Base-by-base conservation (phyloP, 805 yeast genomes). In the Myxozyma udenii region DNA sequence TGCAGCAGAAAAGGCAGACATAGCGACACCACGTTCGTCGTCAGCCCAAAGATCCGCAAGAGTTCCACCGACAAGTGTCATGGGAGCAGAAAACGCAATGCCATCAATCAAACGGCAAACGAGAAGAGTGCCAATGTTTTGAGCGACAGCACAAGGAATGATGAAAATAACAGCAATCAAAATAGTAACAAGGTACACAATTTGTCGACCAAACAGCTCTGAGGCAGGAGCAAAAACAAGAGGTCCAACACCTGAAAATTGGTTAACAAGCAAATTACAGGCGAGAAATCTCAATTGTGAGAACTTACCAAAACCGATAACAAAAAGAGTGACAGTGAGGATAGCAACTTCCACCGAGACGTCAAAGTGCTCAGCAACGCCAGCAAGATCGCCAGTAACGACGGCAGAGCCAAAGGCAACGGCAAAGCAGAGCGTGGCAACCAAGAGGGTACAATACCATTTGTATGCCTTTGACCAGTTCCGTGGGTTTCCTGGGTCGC, bases 41-140 rank as follows among this genome's bases (percentile, higher is more conserved):
- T 81, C 80, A 14, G 71, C 71, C 72, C 81, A 86, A 50, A 85
- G 73, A 66, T 86, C 95, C 11, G 87, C 81, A 41, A 86, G 71
- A 0, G 85, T 75, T 21, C 93, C 93, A 26, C 90, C 89, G 7
- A 88, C 87, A 28, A 85, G 83, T 55, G 84, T 79, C 58, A 86
- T 71, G 38, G 88, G 85, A 2, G 86, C 83, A 46, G 87, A 81
- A 3, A 89, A 89, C 60, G 83, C 83, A 41, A 85, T 74, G 0
- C 93, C 93, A 11, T 82, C 79, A 54, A 83, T 68, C 58, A 84
- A 79, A 57, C 93, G 77, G 46, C 83, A 78, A 41, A 84, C 78
- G 51, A 84, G 66, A 51, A 86, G 69, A 30, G 84, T 86, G 6
- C 81, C 82, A 28, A 81, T 77, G 51, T 81, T 83, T 62, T 75